A percentile compares a stretch with the other conserved stretches of the same genome.
Conservation (phyloP, 148 eudicot genomes). For the Mesembryanthemum crystallinum region DNA sequence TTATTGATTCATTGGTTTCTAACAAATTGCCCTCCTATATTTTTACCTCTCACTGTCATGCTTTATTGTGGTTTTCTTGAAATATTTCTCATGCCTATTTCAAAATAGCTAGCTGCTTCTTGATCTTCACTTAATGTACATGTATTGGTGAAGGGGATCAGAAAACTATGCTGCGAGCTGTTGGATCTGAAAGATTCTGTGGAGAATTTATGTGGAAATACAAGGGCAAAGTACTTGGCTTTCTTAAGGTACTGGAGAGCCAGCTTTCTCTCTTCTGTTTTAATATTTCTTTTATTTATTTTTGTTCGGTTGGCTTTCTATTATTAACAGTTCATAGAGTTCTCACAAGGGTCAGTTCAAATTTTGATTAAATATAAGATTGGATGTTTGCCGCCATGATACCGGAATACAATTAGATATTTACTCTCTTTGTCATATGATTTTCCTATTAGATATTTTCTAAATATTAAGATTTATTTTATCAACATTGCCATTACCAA, state of each 20-base stretch:
- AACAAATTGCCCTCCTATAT: background rate
- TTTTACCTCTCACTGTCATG: background rate
- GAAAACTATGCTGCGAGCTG: slow-evolving; percentile 91
- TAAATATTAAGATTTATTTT: no score
- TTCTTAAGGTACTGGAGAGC: slow-evolving; percentile 62
- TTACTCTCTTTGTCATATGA: no score
- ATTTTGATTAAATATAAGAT: no score
- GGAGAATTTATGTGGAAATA: slow-evolving; percentile 88
- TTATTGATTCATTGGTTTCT: background rate
- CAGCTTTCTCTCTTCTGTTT: background rate
- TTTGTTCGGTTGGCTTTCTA: no score
- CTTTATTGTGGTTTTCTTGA: background rate
- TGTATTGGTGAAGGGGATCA: slow-evolving; percentile 62
- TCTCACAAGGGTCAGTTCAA: no score
- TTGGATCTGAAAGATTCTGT: slow-evolving; percentile 97
- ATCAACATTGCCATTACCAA: no score
- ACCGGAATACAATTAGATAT: no score
- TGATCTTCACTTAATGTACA: slow-evolving; percentile 6
- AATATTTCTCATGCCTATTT: background rate
- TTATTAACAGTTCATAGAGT: no score
- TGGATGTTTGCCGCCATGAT: no score
- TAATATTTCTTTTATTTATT: no score
- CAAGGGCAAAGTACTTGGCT: slow-evolving; percentile 76
- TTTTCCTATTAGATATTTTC: no score
- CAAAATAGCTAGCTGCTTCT: background rate